Conservation (phyloP, 352 stramenopile species). For the Globisporangium viniferum region DNA sequence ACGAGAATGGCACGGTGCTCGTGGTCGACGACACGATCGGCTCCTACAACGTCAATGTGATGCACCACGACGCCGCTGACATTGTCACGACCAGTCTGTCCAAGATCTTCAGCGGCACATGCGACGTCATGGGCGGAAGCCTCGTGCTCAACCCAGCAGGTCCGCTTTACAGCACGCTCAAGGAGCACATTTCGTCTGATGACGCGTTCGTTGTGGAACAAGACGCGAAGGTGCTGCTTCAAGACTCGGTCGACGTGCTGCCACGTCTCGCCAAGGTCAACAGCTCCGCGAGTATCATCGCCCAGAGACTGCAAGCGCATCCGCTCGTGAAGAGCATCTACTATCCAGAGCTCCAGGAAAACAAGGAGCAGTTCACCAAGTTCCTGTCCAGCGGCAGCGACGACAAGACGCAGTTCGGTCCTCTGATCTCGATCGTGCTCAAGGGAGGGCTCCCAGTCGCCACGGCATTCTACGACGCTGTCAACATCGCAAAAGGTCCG, state of each 20-base stretch:
- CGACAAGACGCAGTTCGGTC: conserved; percentile 64
- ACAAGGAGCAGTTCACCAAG: conserved; percentile 57
- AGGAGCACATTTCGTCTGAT: conserved; percentile 27
- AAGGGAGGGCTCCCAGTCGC: conserved; percentile 60
- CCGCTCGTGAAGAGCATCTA: conserved; percentile 82
- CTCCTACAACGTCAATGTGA: conserved; percentile 90
- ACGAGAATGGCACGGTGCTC: conserved; percentile 84
- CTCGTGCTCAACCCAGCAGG: conserved; percentile 84
- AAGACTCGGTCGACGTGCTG: conserved; percentile 62
- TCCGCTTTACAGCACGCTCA: conserved; percentile 39
- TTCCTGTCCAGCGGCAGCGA: conserved; percentile 34
- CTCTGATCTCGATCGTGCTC: conserved; percentile 87
- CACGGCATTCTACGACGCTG: conserved; percentile 85
- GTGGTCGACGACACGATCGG: conserved; percentile 91
- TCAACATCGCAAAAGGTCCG: conserved; percentile 83
- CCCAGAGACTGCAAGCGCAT: conserved; percentile 63
- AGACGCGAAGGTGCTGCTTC: conserved; percentile 49
- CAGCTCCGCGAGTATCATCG: conserved; percentile 65
- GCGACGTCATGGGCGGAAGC: conserved; percentile 91
- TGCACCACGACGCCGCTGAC: conserved; percentile 76
- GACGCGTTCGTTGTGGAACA: conserved; percentile 67
- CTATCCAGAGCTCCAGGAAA: conserved; percentile 70
- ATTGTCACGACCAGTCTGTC: conserved; percentile 90
- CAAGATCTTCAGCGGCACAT: conserved; percentile 91
- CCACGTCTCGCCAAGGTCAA: conserved; percentile 81